Percentiles rank a stretch among this genome's conserved stretches.
phyloP scores from a whole-genome alignment of 805 yeast species.

The Spathaspora passalidarum region DNA sequence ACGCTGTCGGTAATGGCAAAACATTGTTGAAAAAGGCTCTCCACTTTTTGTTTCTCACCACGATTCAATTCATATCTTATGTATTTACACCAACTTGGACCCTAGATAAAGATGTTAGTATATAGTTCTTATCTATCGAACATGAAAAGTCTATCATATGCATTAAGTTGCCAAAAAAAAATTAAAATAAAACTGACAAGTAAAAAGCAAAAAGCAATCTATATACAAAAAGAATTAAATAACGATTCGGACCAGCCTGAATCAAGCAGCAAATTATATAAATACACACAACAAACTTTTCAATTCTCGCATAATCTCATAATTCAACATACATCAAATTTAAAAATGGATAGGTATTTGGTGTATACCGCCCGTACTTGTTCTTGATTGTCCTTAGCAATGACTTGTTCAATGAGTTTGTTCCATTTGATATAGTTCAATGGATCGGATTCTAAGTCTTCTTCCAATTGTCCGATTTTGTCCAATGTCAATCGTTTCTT shows the following conservation, averaged over 20 bases:
- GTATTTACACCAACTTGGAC: conserved; percentile 68
- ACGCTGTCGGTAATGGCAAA: conserved; percentile 62
- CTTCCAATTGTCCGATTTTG: conserved; percentile 57
- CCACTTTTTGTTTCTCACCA: conserved; percentile 66
- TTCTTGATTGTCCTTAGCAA: conserved; percentile 54
- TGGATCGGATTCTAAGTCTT: conserved; percentile 49
- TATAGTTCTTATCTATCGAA: neutral
- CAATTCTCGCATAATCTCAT: neutral
- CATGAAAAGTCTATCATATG: neutral
- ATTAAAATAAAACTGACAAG: too few species aligned
- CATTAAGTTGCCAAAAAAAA: neutral
- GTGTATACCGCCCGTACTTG: conserved; percentile 59
- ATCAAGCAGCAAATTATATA: neutral
- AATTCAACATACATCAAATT: conserved; percentile 45
- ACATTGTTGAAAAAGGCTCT: conserved; percentile 61
- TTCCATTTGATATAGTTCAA: conserved; percentile 57
- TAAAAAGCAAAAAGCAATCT: neutral
- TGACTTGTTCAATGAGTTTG: conserved; percentile 48
- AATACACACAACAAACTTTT: neutral
- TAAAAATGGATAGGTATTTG: conserved; percentile 60
- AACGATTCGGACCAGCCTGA: neutral
- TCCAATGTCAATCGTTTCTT: conserved; percentile 37
- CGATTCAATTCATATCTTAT: conserved; percentile 60
- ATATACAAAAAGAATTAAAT: neutral
- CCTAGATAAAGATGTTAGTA: conserved; percentile 22